Conservation (phyloP, 495 filamentous ascomycete genomes). For the Xylaria grammica region DNA sequence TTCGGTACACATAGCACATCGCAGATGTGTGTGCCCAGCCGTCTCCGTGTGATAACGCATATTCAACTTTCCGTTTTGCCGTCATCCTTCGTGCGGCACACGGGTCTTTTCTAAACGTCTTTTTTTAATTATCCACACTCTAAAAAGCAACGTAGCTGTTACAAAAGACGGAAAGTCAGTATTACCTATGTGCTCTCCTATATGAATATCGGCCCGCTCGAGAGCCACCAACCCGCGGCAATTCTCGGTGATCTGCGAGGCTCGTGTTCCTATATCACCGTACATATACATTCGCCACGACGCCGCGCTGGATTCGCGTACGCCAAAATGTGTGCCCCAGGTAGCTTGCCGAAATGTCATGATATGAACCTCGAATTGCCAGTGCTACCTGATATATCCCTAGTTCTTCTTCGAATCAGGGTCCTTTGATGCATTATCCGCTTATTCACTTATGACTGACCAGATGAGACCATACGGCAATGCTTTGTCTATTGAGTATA, state of each 20-base stretch:
- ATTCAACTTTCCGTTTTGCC: conserved; percentile 21
- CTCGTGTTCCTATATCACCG: conserved; percentile 17
- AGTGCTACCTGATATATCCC: neutral
- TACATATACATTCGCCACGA: conserved; percentile 10
- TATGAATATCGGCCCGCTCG: conserved; percentile 20
- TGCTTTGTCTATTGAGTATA: conserved; percentile 1
- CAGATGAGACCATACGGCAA: conserved; percentile 6
- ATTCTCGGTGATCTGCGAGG: conserved; percentile 15
- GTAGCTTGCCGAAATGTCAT: conserved; percentile 23
- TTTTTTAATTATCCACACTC: neutral
- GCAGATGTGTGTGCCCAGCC: conserved; percentile 19
- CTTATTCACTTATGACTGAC: conserved; percentile 6
- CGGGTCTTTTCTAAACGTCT: neutral
- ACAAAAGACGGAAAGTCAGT: conserved; percentile 4
- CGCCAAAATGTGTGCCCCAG: neutral
- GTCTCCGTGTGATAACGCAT: conserved; percentile 14
- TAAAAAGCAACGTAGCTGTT: conserved; percentile 5
- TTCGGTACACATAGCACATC: neutral
- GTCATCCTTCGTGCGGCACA: conserved; percentile 14
- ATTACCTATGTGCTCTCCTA: conserved; percentile 1
- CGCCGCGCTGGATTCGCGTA: conserved; percentile 12
- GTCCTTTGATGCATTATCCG: conserved; percentile 1
- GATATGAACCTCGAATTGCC: conserved; percentile 15
- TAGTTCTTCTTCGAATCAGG: neutral
- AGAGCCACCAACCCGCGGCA: conserved; percentile 12